Conservation (phyloP, 495 filamentous ascomycete genomes). For the Penicillium longicatenatum region DNA sequence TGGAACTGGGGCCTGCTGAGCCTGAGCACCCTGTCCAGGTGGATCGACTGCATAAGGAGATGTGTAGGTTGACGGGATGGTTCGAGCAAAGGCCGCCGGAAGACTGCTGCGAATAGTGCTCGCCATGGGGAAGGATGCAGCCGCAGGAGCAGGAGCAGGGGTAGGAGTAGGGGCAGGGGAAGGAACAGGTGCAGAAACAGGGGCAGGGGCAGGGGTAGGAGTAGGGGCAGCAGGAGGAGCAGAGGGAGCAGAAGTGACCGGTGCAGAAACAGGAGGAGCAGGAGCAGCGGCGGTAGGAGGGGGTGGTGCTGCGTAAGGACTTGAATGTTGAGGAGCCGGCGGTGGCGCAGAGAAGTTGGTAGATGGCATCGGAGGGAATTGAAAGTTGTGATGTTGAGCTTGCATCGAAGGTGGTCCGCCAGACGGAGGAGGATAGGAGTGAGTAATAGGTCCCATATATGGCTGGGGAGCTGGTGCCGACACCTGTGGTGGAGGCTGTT, state of each 20-base stretch:
- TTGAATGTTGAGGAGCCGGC: constrained; percentile 27
- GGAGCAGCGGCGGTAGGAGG: constrained; percentile 13
- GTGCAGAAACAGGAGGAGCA: constrained; percentile 15
- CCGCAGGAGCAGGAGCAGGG: constrained; percentile 18
- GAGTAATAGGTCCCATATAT: constrained; percentile 44
- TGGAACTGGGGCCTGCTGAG: constrained; percentile 33
- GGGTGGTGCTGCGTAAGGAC: constrained; percentile 20
- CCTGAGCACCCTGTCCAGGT: constrained; percentile 34
- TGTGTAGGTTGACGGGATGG: constrained; percentile 43
- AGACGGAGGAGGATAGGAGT: constrained; percentile 37
- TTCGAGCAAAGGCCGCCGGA: constrained; percentile 45
- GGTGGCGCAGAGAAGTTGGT: constrained; percentile 33
- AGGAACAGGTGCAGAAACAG: constrained; percentile 18
- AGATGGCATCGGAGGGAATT: constrained; percentile 44
- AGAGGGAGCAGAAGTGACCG: constrained; percentile 15
- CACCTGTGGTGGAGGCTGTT: constrained; percentile 37
- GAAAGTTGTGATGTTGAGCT: constrained; percentile 40
- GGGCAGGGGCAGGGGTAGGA: constrained; percentile 21
- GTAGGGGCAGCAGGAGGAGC: constrained; percentile 22
- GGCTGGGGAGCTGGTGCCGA: constrained; percentile 41
- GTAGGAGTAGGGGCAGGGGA: constrained; percentile 22
- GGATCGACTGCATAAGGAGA: constrained; percentile 47
- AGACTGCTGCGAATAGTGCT: constrained; percentile 47
- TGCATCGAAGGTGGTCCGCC: constrained; percentile 34
- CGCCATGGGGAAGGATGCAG: constrained; percentile 43